Conservation (phyloP, 148 eudicot genomes). For the Chenopodium album region DNA sequence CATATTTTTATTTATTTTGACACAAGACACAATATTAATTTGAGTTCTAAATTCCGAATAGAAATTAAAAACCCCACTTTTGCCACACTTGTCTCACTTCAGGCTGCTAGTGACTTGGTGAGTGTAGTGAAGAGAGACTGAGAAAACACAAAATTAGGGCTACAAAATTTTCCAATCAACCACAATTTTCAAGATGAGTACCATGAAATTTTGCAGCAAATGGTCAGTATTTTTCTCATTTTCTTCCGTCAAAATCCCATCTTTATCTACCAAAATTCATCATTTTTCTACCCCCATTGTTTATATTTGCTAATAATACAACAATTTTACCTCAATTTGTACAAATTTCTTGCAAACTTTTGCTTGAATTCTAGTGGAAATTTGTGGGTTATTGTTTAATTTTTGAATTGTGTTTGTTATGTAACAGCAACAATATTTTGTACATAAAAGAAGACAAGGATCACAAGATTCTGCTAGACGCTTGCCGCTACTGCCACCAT, state of each 20-base stretch:
- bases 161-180: too few species aligned
- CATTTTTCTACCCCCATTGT: neutral
- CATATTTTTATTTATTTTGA: too few species aligned
- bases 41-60: too few species aligned
- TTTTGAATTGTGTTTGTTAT: neutral
- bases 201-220: conserved; percentile 96
- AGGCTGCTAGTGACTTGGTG: too few species aligned
- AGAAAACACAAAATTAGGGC: too few species aligned
- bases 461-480: conserved; percentile 76
- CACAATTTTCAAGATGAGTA: conserved; percentile 62
- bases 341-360: too few species aligned
- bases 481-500: conserved; percentile 92
- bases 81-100: neutral
- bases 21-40: too few species aligned
- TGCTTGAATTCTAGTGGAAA: too few species aligned
- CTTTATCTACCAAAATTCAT: too few species aligned
- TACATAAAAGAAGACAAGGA: conserved; percentile 94
- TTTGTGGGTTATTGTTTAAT: too few species aligned
- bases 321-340: too few species aligned
- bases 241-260: too few species aligned
- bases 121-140: neutral
- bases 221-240: conserved; percentile 42
- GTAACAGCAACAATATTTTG: conserved; percentile 80
- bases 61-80: neutral
- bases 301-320: neutral